Percentiles rank a stretch among this genome's conserved stretches.
Conservation (phyloP, 2,329 filamentous ascomycete species). For the Macrophomina tecta region DNA sequence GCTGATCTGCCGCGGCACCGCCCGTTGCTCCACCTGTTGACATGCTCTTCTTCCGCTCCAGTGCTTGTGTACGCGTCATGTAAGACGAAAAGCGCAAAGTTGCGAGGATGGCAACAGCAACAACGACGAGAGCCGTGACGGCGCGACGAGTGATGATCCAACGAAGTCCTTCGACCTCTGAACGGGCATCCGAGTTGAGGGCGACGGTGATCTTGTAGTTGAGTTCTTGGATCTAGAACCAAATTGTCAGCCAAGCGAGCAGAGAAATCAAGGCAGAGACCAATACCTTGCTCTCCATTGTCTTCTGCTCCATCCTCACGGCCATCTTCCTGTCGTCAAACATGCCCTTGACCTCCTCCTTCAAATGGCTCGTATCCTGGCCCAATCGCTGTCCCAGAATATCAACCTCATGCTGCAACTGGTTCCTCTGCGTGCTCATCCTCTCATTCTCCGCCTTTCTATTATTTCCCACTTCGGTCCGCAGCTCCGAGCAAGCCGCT, state of each 20-base stretch:
- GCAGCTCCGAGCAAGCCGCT: slow-evolving; percentile 89
- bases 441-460: slow-evolving; percentile 78
- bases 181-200: slow-evolving; percentile 88
- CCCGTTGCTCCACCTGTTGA: slow-evolving; percentile 29
- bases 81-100: slow-evolving; percentile 49
- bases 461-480: slow-evolving; percentile 82
- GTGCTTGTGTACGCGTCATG: slow-evolving; percentile 45
- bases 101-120: slow-evolving; percentile 53
- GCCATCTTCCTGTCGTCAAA: slow-evolving; percentile 96
- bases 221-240: slow-evolving; percentile 80
- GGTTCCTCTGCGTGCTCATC: slow-evolving; percentile 80
- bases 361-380: slow-evolving; percentile 80
- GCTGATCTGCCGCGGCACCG: not conserved
- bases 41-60: slow-evolving; percentile 45
- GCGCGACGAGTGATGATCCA: slow-evolving; percentile 80
- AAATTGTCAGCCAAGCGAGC: not conserved
- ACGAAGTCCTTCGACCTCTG: slow-evolving; percentile 86
- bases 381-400: slow-evolving; percentile 83
- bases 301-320: slow-evolving; percentile 84
- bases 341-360: slow-evolving; percentile 91
- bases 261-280: not conserved
- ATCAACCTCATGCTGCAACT: slow-evolving; percentile 94
- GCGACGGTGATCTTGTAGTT: slow-evolving; percentile 95
- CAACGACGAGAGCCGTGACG: slow-evolving; percentile 62
- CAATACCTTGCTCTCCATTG: slow-evolving; percentile 75